Base-by-base conservation (phyloP, 108 stramenopile species). In the Nitzschia inconspicua region DNA sequence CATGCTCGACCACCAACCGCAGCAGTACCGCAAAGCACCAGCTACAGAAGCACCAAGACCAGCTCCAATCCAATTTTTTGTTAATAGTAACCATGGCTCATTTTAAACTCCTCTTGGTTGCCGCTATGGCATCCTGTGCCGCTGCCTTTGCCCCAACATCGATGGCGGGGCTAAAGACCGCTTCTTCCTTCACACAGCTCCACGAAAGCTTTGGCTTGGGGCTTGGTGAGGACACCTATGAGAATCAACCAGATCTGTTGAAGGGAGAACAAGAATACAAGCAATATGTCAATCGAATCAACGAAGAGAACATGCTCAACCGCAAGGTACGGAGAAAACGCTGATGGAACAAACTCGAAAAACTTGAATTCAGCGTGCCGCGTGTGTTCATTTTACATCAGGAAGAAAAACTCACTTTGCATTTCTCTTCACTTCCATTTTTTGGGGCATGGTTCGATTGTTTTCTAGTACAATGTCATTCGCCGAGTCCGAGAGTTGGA, bases 221-320 rank as follows among this genome's bases (percentile, higher is more conserved):
- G 51, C 76, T 93, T 54, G 91, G 76, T 4, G 91, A 93, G 67
- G 78, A 85, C 61, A 84, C 85, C 35, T 85, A 73, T 34, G 77
- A 80, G 46, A 93, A 93, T 71, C 84, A 86, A 27, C 84, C 85
- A 14, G 70, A 76, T 42, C 44, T 73, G 50, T 72, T 92, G 47
- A 70, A 78, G 60, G 91, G 91, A 49, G 91, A 92, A 72, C 82
- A 77, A 20, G 82, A 88, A 57, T 92, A 92, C 74, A 92, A 92
- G 83, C 83, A 86, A 77, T 92, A 80, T 78, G 71, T 89, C 31
- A 80, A 80, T 48, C 68, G 48, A 24, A 68, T 80, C 36, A 75
- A 77, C 37, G 82, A 86, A 28, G 68, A 89, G 58, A 80, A 73
- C 57, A 73, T 92, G 67, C 66, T 92, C n/a, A 92, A 92, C 65